Evolutionary conservation across 768 basidiomycete genomes (phyloP), one percentile per base, ranked within the genome.

Genomic region (Russula vinacea): DNA sequence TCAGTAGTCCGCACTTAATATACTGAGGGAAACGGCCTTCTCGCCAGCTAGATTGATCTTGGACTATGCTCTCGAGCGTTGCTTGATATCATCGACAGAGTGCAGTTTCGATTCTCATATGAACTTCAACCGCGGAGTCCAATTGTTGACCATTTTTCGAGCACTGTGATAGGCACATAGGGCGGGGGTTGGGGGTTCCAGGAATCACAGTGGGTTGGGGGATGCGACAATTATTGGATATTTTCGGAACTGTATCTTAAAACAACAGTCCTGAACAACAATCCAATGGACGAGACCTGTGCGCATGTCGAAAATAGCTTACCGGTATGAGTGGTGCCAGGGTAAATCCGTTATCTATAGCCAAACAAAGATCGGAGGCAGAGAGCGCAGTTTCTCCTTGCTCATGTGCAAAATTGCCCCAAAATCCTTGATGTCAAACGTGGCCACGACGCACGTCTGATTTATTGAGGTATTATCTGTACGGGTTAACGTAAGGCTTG

Each of bases 211-310:
- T 75, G 76, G 72, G 78, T 51, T 82, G 79, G 2, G 95, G 95
- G 42, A 94, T 81, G 29, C 95, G 88, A 39, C 82, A 87, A 33
- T 82, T 79, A 70, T 91, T 90, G 79, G 92, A 98, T 76, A 89
- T 80, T 65, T 78, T 83, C 4, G 81, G 76, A 1, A 81, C 80
- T 49, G 73, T 79, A 53, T 83, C 79, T 42, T 83, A 80, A 17
- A 90, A 76, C 90, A 89, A 92, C 29, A 87, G 74, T 32, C 83
- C 86, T 64, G 53, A 17, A n/a, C 32, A 29, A 47, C 19, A 14
- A 33, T 56, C n/a, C 17, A 29, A 42, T 32, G 45, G 45, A 22
- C n/a, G 24, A 32, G 24, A 35, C 24, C 14, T 5, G 24, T 2
- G 22, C 39, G 29, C 19, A 35, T 11, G 35, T 35, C n/a, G n/a